A percentile compares a stretch with the other conserved stretches of the same genome.
phyloP scores from a whole-genome alignment of 1,284 basidiomycete genomes.

The Malassezia brasiliensis region DNA sequence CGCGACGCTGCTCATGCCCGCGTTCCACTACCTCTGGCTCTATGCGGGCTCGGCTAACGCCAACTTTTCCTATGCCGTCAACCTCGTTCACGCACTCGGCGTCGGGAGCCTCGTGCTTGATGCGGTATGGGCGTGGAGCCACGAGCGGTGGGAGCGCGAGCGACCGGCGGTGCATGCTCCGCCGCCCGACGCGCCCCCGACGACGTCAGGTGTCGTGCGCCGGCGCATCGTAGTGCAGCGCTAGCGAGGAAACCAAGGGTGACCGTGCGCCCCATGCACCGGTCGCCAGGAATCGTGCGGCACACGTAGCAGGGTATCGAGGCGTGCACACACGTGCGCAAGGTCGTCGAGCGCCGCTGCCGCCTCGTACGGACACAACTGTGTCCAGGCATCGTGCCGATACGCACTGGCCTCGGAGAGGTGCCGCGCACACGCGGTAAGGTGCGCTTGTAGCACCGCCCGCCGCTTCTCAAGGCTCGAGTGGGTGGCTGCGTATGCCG shows the following conservation, averaged over 20 bases:
- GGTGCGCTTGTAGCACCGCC: neutral
- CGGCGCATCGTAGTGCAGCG: conserved; percentile 18
- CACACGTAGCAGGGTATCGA: neutral
- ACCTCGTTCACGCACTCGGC: conserved; percentile 80
- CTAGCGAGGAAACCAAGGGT: conserved; percentile 2
- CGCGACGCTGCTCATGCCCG: conserved; percentile 71
- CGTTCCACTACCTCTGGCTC: conserved; percentile 88
- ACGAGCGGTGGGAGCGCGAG: conserved; percentile 34
- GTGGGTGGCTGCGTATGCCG: neutral
- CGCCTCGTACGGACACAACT: neutral
- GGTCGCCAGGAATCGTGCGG: neutral
- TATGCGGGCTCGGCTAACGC: conserved; percentile 86
- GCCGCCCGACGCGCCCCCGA: neutral
- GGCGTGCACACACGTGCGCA: neutral
- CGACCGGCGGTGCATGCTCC: conserved; percentile 2
- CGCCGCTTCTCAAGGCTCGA: neutral
- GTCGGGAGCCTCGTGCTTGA: conserved; percentile 75
- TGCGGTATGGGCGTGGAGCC: conserved; percentile 59
- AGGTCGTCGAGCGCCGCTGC: neutral
- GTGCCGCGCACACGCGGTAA: neutral
- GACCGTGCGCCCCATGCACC: neutral
- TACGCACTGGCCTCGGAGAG: neutral
- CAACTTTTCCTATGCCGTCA: conserved; percentile 95
- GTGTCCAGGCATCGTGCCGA: neutral
- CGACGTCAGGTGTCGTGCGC: neutral